phyloP scores from a whole-genome alignment of 2,329 filamentous ascomycete species.

The Neonectria ditissima region DNA sequence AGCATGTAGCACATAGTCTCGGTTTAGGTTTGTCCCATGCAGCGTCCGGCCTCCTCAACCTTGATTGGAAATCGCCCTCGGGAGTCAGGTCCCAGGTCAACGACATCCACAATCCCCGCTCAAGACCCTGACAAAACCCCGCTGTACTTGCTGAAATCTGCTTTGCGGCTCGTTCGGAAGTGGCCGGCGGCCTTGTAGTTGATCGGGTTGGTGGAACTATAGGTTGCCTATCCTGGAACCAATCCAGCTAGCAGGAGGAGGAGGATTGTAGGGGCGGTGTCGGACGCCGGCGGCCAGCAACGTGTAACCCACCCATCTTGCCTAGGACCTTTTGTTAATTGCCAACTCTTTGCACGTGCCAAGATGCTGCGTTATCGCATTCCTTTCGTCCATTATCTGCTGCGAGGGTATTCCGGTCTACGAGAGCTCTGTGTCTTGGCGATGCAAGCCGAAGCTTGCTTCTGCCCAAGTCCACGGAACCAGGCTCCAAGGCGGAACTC shows the following conservation, averaged over 20 bases:
- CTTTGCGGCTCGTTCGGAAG: neutral
- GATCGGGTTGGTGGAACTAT: conserved; percentile 3
- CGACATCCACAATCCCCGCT: neutral
- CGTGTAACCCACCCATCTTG: neutral
- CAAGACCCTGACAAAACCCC: neutral
- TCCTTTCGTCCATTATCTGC: neutral
- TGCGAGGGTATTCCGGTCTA: neutral
- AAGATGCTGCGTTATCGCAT: neutral
- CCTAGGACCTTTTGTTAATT: neutral
- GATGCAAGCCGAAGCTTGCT: neutral
- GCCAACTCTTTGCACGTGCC: neutral
- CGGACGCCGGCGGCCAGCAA: neutral
- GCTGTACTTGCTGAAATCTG: neutral
- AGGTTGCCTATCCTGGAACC: neutral
- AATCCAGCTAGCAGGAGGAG: neutral
- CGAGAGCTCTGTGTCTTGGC: neutral
- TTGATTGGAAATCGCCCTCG: neutral
- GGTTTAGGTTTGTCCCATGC: neutral
- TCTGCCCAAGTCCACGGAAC: neutral
- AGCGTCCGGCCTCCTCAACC: neutral
- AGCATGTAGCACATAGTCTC: neutral
- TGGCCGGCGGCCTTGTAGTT: neutral
- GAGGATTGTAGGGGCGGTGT: neutral
- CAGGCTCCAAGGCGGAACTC: neutral
- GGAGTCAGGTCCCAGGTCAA: neutral